A percentile compares a stretch with the other conserved stretches of the same genome.
Conservation (phyloP, 2,329 filamentous ascomycete species). For the Fusarium paranaense region DNA sequence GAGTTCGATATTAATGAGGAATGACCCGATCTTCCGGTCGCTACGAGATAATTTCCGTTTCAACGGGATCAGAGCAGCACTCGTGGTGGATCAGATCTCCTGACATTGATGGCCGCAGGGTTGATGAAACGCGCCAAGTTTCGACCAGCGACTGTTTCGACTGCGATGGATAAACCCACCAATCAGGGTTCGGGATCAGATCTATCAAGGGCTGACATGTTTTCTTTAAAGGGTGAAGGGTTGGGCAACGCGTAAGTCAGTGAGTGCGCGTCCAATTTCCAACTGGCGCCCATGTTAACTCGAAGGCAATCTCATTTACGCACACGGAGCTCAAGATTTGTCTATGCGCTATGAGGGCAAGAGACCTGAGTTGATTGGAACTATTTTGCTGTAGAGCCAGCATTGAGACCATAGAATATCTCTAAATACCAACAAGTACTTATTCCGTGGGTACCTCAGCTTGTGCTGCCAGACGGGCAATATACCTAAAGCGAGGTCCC, state of each 20-base stretch:
- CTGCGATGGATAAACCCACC: conserved; percentile 1
- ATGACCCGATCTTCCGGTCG: conserved; percentile 3
- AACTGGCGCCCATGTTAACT: neutral
- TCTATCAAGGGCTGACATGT: neutral
- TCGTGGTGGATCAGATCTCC: neutral
- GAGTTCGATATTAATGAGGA: conserved; percentile 7
- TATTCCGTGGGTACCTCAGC: neutral
- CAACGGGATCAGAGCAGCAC: neutral
- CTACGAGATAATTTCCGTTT: conserved; percentile 3
- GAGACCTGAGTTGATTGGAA: neutral
- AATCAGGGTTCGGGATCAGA: neutral
- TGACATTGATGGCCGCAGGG: neutral
- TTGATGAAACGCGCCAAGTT: conserved; percentile 14
- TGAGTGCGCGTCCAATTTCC: neutral
- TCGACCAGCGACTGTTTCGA: neutral
- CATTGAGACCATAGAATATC: neutral
- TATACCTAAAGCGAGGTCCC: neutral
- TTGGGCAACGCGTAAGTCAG: neutral
- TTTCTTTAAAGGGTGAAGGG: neutral
- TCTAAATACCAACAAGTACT: neutral
- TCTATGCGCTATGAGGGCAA: neutral
- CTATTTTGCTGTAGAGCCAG: neutral
- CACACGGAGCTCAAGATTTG: neutral
- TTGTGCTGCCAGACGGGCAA: neutral
- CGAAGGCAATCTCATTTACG: neutral